Percentiles rank a stretch among this genome's conserved stretches.
These are phyloP conservation scores for Cryphonectria naterciae DNA, from an alignment of 2,329 filamentous ascomycete genomes.

Conservation along the genomic window DNA sequence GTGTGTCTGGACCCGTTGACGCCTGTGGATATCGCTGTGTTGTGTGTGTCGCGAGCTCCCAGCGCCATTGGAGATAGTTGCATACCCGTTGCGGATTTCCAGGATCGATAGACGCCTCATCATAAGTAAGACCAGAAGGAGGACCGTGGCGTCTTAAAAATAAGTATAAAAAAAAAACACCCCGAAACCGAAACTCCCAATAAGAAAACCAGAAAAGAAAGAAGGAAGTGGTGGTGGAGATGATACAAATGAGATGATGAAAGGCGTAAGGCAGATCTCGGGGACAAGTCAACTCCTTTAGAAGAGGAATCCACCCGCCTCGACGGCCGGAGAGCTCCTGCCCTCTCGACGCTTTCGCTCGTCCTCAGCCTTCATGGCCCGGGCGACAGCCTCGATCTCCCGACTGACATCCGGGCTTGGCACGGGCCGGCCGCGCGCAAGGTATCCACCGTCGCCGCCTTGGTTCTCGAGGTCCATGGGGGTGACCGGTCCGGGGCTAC, in stretches of 20 bases:
- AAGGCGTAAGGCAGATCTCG: not conserved
- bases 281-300: conserved; percentile 19
- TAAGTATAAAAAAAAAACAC: not conserved
- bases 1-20: conserved; percentile 6
- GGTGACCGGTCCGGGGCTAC: conserved; percentile 64
- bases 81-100: not conserved
- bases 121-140: not conserved
- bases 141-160: not conserved
- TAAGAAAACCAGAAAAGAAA: not conserved
- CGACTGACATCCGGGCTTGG: conserved; percentile 30
- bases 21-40: conserved; percentile 1
- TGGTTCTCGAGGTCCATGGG: conserved; percentile 60
- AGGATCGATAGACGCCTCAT: conserved; percentile 1
- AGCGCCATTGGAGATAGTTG: not conserved
- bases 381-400: conserved; percentile 37
- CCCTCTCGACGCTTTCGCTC: conserved; percentile 39
- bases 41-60: too few species aligned
- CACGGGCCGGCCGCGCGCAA: conserved; percentile 35
- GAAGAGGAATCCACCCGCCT: conserved; percentile 38
- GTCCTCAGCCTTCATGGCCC: conserved; percentile 40
- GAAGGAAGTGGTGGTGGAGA: not conserved
- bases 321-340: conserved; percentile 38
- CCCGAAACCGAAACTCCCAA: not conserved
- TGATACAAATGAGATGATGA: not conserved
- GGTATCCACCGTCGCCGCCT: conserved; percentile 42